Evolutionary conservation across 2,329 filamentous ascomycete species (phyloP).

Genomic region (Diaporthe sp.): DNA sequence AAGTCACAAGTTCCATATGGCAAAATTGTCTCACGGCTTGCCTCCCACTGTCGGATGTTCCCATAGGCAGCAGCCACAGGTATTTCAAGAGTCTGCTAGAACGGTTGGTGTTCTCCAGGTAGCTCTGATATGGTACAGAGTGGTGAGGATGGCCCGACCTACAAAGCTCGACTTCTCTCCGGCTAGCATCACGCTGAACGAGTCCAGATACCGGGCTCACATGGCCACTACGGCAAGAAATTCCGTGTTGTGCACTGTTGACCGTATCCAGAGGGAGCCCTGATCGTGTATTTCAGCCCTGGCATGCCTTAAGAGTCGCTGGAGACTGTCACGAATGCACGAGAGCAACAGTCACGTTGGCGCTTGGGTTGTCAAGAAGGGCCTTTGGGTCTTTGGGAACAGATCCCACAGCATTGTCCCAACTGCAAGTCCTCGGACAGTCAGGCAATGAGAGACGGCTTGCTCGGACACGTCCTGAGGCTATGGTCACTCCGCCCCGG

Average conservation of each 20-base stretch:
- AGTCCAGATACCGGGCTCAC: conserved; percentile 69
- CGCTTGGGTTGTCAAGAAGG: no score
- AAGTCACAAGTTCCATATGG: conserved; percentile 64
- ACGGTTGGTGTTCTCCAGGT: conserved; percentile 73
- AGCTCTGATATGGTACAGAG: conserved; percentile 68
- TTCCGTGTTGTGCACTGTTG: conserved; percentile 61
- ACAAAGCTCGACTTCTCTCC: conserved; percentile 71
- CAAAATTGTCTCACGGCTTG: conserved; percentile 38
- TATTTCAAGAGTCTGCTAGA: background rate
- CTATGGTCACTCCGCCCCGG: background rate
- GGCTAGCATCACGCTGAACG: conserved; percentile 75
- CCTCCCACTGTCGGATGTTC: background rate
- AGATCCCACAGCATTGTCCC: background rate
- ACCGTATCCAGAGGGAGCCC: conserved; percentile 32
- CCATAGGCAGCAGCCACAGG: background rate
- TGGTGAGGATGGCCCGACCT: conserved; percentile 72
- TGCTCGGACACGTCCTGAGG: background rate
- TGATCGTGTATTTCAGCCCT: background rate
- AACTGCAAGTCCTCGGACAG: background rate
- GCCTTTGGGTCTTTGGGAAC: background rate
- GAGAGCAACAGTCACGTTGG: background rate
- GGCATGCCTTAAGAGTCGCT: background rate
- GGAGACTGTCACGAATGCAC: background rate
- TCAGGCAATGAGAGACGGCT: background rate
- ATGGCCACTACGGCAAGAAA: conserved; percentile 74